Base-by-base conservation (phyloP, 2,329 filamentous ascomycete genomes). In the Xenosphaeropsis pyriputrescens region DNA sequence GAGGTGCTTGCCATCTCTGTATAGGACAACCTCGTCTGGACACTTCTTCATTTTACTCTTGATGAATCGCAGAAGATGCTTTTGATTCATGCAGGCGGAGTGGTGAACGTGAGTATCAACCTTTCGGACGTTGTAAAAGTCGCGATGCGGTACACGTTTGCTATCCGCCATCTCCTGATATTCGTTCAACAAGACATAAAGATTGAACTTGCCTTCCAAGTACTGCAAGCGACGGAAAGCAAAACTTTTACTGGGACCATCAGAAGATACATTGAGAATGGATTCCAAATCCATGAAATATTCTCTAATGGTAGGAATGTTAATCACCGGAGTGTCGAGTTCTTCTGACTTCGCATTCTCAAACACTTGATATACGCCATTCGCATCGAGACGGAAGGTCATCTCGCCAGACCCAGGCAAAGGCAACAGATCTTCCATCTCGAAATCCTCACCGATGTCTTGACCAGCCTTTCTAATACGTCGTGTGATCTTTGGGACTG, bases 21-120 rank as follows among this genome's bases (percentile, higher is more conserved):
- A 93, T 33, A 98, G 71, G 6, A 98, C 91, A 22, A 91, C 76
- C 61, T 98, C 91, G 51, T 96, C 84, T 0, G 88, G 86, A 14
- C 75, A 91, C 60, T 94, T 98, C 71, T 95, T 96, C 85, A 98
- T 95, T 63, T 98, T 98, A 61, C 86, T 94, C 62, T 98, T 98
- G 66, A 98, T 98, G 61, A 98, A 98, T 39, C 91, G 85, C 43
- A 98, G 66, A 40, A 98, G 64, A 69, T 98, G 91, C 62, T 98
- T 98, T 60, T 98, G 91, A 55, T 98, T 98, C 91, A 98, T 98
- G 57, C 91, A 98, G 17, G 91, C 91, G 13, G 91, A 98, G 59
- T 98, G 91, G 56, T 98, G 91, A 49, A 98, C 91, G 68, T 98
- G 91, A 7, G 91, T 98, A 55, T 98, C 91, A 36, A 98, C 91